Base-by-base conservation (phyloP, 2,329 filamentous ascomycete genomes). In the Cadophora sp. region DNA sequence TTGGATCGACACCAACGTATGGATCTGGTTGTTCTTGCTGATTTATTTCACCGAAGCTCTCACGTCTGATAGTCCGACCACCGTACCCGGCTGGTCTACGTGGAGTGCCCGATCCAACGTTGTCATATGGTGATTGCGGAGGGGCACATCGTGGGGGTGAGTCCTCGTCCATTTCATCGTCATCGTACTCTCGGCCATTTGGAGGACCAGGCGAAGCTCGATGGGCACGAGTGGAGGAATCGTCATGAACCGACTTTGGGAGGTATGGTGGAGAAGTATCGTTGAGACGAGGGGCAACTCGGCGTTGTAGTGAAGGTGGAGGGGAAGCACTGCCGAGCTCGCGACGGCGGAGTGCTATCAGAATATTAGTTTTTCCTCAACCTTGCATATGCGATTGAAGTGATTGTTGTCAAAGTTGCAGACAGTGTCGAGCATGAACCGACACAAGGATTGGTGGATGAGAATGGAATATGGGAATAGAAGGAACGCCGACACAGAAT, bases 261-360 rank as follows among this genome's bases (percentile, higher is more conserved):
- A 50, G 31, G 22, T 43, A 27, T 59, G 12, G 22, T 43, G 56
- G 56, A 43, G 56, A 59, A 2, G 22, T 1, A 1, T 22, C 19
- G 11, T 22, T 19, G 31, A 1, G 31, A 59, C 34, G 34, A 19
- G 22, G n/a, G 24, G 56, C 14, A 3, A 24, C 22, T 14, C 31
- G 56, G 22, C 56, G 22, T 40, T 8, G n/a, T 40, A 24, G 56
- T n/a, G n/a, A 48, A 27, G 11, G 56, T 16, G 56, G 31, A 14
- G 56, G 56, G 27, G 56, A 59, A 22, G 22, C 22, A 43, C 56
- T 59, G 22, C 56, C 34, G 12, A 40, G 22, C 22, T 40, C 56
- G 4, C 34, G 56, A 24, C 56, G 56, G 19, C 56, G 56, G 27
- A 55, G 26, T 19, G 56, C 56, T 59, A 43, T 43, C 34, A 40